Evolutionary conservation across 768 basidiomycete species (phyloP).

Genomic region (Tricholoma matsutake): DNA sequence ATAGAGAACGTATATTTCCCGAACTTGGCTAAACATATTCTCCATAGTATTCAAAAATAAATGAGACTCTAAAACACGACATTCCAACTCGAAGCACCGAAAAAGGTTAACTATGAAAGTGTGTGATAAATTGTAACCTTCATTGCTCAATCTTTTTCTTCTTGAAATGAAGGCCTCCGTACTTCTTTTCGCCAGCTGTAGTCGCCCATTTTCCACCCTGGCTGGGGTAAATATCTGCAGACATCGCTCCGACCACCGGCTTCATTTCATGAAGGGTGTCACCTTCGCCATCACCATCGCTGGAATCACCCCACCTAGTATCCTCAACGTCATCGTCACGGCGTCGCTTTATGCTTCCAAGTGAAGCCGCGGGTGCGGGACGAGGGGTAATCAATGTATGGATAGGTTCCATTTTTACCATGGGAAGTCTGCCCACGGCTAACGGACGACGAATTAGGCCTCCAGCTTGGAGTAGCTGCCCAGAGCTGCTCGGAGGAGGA

Average conservation of each 20-base stretch:
- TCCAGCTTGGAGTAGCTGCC: neutral
- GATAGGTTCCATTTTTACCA: neutral
- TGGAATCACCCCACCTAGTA: neutral
- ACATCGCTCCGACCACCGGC: neutral
- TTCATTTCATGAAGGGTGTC: too few species aligned
- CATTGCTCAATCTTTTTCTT: neutral
- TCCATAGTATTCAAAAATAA: too few species aligned
- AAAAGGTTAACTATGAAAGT: too few species aligned
- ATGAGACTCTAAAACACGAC: too few species aligned
- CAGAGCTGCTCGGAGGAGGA: neutral
- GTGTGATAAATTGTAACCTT: too few species aligned
- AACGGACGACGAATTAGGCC: neutral
- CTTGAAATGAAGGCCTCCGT: neutral
- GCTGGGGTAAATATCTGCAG: neutral
- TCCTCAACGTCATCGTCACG: neutral
- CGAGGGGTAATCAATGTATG: neutral
- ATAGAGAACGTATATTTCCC: too few species aligned
- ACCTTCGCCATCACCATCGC: neutral
- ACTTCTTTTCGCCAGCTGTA: neutral
- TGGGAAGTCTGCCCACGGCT: neutral
- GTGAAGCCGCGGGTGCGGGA: neutral
- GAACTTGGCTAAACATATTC: too few species aligned
- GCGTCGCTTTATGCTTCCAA: neutral
- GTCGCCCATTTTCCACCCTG: neutral
- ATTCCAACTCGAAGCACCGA: too few species aligned